Base-by-base conservation (phyloP, 768 basidiomycete genomes). In the Cystofilobasidium bisporidii region DNA sequence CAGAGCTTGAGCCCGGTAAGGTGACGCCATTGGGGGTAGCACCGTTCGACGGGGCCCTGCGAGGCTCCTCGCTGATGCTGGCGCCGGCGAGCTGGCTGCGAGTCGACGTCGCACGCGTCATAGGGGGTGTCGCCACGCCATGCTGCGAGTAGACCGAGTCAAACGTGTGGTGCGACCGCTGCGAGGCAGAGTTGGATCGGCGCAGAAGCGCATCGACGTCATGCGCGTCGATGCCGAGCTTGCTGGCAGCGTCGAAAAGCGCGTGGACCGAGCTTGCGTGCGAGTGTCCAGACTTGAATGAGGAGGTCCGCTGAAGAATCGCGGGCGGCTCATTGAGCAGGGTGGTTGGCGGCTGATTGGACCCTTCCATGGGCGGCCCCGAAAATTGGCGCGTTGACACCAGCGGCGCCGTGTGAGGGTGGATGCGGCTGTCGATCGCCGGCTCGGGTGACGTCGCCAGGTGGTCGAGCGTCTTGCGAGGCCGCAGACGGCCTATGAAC, bases 191-290 rank as follows among this genome's bases (percentile, higher is more conserved):
- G 26, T 45, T 61, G 14, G 38, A 41, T 28, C 65, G 56, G 5
- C 28, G 43, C 2, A 66, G 65, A 10, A 66, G 47, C 28, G 43
- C 43, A 28, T 60, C 33, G 22, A 66, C 65, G 45, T 66, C 65
- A 0, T 58, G 30, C 20, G 65, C 45, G 33, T 66, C 65, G 41
- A 66, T 57, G 17, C 65, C 65, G 58, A 66, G 59, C n/a, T 66
- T 33, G n/a, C 33, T 40, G 22, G 65, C 65, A 4, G 65, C 56
- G 26, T 43, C 36, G 32, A 61, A 33, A 4, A 66, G 59, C 12
- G 65, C 65, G 30, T 57, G 56, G 8, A 66, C 33, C 15, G 65
- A 66, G 53, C 30, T 56, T 8, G 53, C 53, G 53, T 56, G 53
- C 53, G 53, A 56, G 53, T 56, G 53, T 9, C 53, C 53, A 2